Evolutionary conservation across 2,329 filamentous ascomycete species (phyloP), one percentile per base, ranked within the genome.

Genomic region (Bretziella fagacearum): DNA sequence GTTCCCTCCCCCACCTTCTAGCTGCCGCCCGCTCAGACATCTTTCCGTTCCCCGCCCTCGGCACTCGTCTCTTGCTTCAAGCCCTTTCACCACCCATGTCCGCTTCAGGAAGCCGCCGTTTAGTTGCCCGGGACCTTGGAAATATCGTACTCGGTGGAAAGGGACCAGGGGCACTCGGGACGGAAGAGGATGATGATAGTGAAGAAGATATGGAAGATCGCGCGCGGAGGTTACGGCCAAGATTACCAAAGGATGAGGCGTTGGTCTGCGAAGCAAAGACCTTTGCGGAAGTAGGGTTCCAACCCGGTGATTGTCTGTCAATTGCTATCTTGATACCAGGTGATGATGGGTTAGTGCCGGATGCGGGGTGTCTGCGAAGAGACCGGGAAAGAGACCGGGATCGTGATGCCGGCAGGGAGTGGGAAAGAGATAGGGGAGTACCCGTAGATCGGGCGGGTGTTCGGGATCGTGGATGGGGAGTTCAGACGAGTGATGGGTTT

Each of bases 251-350:
- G 55, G 53, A 53, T 55, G 56, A 52, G 58, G 59, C 68, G 68
- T 27, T 46, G 17, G 72, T 72, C 4, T 78, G 84, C 23, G 71
- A 75, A 8, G 69, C 77, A 23, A 89, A 81, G 64, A 87, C 83
- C 6, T 63, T 96, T 26, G 69, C 69, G 30, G 84, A 93, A 46
- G 77, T 74, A 27, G 74, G 80, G 18, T 93, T 94, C 56, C 81
- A 94, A 8, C 81, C 91, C 52, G 89, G 89, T 1, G 89, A 96
- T 61, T 93, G 82, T 58, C 70, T 96, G 33, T 80, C 81, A 49
- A 89, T 84, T 59, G 83, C 84, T 4, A 78, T 94, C 51, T 66
- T 89, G 48, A 79, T 84, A 35, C 84, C 84, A 1, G 64, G 82
- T 22, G 65, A 74, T 26, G 81, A 89, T 58, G 86, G 86, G 0